A percentile compares a stretch with the other conserved stretches of the same genome.
Conservation (phyloP, 2,329 filamentous ascomycete species). For the Rutstroemia sp. region DNA sequence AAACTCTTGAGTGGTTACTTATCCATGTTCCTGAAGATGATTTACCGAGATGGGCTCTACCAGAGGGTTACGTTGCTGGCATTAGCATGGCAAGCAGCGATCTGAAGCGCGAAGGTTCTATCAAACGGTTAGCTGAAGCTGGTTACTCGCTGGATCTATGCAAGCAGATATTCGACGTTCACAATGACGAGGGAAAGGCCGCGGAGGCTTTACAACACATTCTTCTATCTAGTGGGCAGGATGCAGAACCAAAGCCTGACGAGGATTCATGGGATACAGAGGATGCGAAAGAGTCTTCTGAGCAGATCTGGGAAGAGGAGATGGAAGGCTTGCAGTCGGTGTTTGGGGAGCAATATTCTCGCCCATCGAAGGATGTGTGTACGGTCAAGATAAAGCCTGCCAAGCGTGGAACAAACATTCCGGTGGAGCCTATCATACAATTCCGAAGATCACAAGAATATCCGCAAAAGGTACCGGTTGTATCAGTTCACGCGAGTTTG, state of each 20-base stretch:
- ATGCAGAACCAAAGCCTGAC: constrained; percentile 28
- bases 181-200: constrained; percentile 64
- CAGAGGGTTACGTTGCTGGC: constrained; percentile 85
- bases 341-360: constrained; percentile 65
- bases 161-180: constrained; percentile 65
- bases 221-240: constrained; percentile 45
- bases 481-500: constrained; percentile 63
- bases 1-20: constrained; percentile 90
- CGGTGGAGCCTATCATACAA: constrained; percentile 51
- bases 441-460: constrained; percentile 69
- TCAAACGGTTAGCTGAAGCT: constrained; percentile 72
- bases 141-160: constrained; percentile 86
- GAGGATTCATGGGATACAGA: constrained; percentile 30
- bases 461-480: constrained; percentile 58
- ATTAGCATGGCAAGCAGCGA: constrained; percentile 80
- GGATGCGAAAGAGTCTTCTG: constrained; percentile 42
- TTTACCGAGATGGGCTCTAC: constrained; percentile 84
- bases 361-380: constrained; percentile 55
- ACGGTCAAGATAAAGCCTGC: constrained; percentile 58
- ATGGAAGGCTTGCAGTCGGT: constrained; percentile 78
- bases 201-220: constrained; percentile 72
- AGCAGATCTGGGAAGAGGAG: constrained; percentile 78
- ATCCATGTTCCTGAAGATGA: constrained; percentile 97
- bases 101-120: constrained; percentile 69
- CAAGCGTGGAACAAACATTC: constrained; percentile 40